Evolutionary conservation across 495 filamentous ascomycete species (phyloP).

Genomic region (Penicillium angulare): DNA sequence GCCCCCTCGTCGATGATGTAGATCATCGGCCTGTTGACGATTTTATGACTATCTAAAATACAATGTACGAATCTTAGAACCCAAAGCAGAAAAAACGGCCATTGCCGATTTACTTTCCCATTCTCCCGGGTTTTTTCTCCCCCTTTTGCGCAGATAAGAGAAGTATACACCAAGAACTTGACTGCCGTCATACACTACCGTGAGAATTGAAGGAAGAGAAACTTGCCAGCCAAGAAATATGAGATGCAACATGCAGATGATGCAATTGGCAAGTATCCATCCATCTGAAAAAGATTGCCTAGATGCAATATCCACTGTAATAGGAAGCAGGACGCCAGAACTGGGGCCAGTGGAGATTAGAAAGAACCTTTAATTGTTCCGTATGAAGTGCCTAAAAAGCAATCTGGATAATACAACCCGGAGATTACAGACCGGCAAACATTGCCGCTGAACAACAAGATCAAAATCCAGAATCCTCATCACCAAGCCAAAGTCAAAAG

Average conservation of each 20-base stretch:
- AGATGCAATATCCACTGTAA: not conserved
- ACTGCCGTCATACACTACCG: not conserved
- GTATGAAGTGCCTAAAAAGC: not conserved
- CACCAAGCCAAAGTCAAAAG: not conserved
- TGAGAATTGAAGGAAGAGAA: not conserved
- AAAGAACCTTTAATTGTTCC: not conserved
- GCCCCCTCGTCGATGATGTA: constrained; percentile 2
- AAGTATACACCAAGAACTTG: no score
- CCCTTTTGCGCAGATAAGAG: not conserved
- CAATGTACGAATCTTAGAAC: constrained; percentile 18
- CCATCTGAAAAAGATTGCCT: not conserved
- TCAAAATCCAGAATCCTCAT: not conserved
- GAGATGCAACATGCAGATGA: not conserved
- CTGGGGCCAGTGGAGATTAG: not conserved
- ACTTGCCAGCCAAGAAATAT: not conserved
- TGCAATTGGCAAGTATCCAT: not conserved
- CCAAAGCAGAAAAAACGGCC: not conserved
- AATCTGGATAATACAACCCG: not conserved
- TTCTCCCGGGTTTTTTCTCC: not conserved
- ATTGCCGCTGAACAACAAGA: not conserved
- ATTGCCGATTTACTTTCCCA: not conserved
- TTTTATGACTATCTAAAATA: constrained; percentile 26
- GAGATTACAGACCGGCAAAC: not conserved
- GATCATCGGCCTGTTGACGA: constrained; percentile 20
- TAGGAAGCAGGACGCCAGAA: not conserved